phyloP scores from a whole-genome alignment of 2,329 filamentous ascomycete species.

The Ophiognomonia clavigignenti-juglandacearum region DNA sequence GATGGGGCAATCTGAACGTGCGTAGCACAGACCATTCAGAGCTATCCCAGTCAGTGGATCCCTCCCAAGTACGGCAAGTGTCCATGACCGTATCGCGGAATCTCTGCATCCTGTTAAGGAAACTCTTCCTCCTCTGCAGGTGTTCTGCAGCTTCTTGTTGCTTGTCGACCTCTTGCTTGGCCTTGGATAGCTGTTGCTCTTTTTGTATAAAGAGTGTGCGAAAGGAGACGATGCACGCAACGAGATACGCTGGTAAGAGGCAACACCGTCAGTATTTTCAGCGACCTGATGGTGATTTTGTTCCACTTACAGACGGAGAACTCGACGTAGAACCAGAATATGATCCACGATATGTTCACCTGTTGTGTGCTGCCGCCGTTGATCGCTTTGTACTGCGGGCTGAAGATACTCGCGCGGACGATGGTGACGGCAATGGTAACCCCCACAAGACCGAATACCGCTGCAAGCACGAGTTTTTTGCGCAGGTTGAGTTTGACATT shows the following conservation, averaged over 20 bases:
- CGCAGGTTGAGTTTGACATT: slow-evolving; percentile 12
- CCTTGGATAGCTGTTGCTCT: neutral
- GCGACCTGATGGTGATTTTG: neutral
- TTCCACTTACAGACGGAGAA: slow-evolving; percentile 11
- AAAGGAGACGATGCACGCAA: slow-evolving; percentile 20
- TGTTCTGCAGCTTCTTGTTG: neutral
- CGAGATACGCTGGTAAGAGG: slow-evolving; percentile 12
- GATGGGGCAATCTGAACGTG: neutral
- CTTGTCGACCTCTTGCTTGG: neutral
- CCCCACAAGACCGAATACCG: slow-evolving; percentile 15
- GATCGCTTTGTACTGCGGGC: slow-evolving; percentile 9
- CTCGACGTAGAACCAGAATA: slow-evolving; percentile 19
- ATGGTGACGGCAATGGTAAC: slow-evolving; percentile 19
- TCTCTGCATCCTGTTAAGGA: neutral
- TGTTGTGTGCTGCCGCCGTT: neutral
- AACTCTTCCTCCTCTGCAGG: neutral
- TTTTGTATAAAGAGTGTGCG: slow-evolving; percentile 18
- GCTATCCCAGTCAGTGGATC: neutral
- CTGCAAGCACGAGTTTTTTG: slow-evolving; percentile 16
- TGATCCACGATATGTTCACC: slow-evolving; percentile 9
- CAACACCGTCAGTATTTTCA: neutral
- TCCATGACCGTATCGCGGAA: neutral
- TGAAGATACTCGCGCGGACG: slow-evolving; percentile 17
- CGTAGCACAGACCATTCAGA: neutral
- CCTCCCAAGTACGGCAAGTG: neutral